These are phyloP conservation scores for Leersia perrieri DNA, from an alignment of 176 grass and related monocot species.

Conservation along the genomic window DNA sequence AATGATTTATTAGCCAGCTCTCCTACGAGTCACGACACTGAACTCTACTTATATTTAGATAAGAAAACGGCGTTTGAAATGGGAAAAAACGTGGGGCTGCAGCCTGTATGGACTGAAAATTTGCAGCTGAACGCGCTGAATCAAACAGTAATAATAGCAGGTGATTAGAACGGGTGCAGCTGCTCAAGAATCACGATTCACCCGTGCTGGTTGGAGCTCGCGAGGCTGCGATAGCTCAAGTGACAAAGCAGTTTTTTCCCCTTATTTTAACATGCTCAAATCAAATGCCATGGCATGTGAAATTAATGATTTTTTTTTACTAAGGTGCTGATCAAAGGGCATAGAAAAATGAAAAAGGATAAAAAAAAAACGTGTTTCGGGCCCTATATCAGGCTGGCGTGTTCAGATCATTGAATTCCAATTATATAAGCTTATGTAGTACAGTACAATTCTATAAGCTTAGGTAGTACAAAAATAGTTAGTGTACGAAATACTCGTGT, in stretches of 20 bases:
- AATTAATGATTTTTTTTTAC: not conserved
- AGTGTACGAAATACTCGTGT: not conserved
- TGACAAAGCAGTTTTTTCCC: not conserved
- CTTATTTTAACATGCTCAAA: not conserved
- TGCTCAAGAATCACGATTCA: not conserved
- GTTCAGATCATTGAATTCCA: not conserved
- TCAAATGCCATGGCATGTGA: not conserved
- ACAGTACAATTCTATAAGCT: too few species aligned
- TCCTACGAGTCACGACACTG: not conserved
- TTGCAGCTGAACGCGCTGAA: constrained; percentile 8
- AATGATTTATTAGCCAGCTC: not conserved
- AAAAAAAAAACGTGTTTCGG: not conserved
- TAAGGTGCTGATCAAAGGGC: not conserved
- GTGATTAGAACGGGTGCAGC: not conserved
- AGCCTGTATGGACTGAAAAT: not conserved
- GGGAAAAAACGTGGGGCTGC: constrained; percentile 8
- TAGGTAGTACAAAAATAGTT: not conserved
- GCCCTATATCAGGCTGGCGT: not conserved
- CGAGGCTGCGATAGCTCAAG: not conserved
- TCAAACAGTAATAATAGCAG: not conserved
- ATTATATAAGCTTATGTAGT: too few species aligned
- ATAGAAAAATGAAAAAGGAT: not conserved
- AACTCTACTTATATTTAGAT: not conserved
- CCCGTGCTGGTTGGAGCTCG: not conserved
- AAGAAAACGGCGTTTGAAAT: not conserved